Evolutionary conservation across 495 filamentous ascomycete genomes (phyloP), one percentile per base, ranked within the genome.

Genomic region (Cairneyella variabilis): DNA sequence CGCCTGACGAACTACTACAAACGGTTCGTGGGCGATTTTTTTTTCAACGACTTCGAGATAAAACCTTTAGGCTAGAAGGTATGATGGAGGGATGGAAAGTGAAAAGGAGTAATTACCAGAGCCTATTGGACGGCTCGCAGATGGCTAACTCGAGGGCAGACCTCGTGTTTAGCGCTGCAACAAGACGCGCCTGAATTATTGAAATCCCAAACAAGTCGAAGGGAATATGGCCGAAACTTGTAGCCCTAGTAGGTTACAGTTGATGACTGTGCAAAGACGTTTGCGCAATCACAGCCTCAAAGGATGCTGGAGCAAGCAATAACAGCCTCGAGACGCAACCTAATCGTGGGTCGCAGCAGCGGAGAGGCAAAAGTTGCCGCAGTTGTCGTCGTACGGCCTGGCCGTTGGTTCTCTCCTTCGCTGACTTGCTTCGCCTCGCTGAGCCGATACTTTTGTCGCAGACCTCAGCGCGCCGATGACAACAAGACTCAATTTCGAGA

Each of bases 121-220:
- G 28, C 16, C 34, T 42, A 49, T 52, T 32, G 46, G 53, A 54
- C 60, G 60, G 48, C 52, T 62, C 60, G 52, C 47, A 42, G 37
- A 16, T 53, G 52, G 52, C 43, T 50, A 34, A 53, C 36, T 59
- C 37, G 55, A 56, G 46, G 58, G 50, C 45, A 56, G 46, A 52
- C 56, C 48, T 54, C 32, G 37, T 51, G 40, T 40, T 59, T 58
- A 59, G 53, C 60, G 60, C 60, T 49, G 22, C 53, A 23, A 59
- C 51, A 18, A 38, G 40, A 50, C 38, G 53, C 56, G 56, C 51
- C 56, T 54, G 10, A 34, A 44, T 18, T 43, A 47, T 51, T 48
- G 49, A 48, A 47, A 8, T 4, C 21, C 32, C 30, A 45, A 57
- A 47, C 40, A 22, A 57, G 49, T 32, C 41, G 18, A 36, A n/a